Percentiles rank a stretch among this genome's conserved stretches.
These are phyloP conservation scores for Naematelia encephala DNA, from an alignment of 768 basidiomycete genomes.

Conservation along the genomic window DNA sequence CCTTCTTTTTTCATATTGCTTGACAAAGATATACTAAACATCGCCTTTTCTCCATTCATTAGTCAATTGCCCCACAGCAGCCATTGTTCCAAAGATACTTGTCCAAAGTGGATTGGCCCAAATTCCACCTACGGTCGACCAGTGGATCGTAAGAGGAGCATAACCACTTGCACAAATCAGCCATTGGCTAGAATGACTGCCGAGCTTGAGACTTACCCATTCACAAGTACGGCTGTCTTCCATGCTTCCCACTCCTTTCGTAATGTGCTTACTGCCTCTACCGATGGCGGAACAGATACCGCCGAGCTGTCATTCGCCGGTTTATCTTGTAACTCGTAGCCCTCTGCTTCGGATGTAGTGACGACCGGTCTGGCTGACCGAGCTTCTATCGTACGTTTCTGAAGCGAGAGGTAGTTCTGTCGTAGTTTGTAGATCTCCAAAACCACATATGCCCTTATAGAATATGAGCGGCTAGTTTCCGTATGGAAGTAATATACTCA, in stretches of 20 bases:
- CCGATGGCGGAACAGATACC: not conserved
- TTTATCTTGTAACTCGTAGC: constrained; percentile 31
- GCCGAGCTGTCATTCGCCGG: not conserved
- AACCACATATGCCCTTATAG: constrained; percentile 36
- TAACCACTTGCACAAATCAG: too few relatives aligned
- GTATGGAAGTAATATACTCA: constrained; percentile 16
- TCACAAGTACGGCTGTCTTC: constrained; percentile 29
- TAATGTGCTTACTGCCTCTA: constrained; percentile 9
- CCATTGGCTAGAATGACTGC: too few relatives aligned
- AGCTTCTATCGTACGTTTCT: constrained; percentile 21
- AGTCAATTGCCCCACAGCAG: constrained; percentile 28
- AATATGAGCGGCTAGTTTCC: constrained; percentile 1
- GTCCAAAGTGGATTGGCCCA: constrained; percentile 40
- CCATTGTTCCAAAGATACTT: constrained; percentile 27
- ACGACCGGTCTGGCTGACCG: constrained; percentile 22
- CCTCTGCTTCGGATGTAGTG: constrained; percentile 30
- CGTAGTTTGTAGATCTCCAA: constrained; percentile 36
- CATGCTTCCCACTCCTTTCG: constrained; percentile 30
- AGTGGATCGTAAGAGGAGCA: constrained; percentile 48
- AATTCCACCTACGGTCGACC: constrained; percentile 42
- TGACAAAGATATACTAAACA: too few relatives aligned
- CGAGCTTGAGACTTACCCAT: constrained; percentile 35
- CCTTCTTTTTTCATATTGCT: too few relatives aligned
- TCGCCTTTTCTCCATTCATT: constrained; percentile 29
- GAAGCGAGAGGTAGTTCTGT: constrained; percentile 20